Evolutionary conservation across 2,329 filamentous ascomycete genomes (phyloP).

Genomic region (Uncinocarpus reesii): DNA sequence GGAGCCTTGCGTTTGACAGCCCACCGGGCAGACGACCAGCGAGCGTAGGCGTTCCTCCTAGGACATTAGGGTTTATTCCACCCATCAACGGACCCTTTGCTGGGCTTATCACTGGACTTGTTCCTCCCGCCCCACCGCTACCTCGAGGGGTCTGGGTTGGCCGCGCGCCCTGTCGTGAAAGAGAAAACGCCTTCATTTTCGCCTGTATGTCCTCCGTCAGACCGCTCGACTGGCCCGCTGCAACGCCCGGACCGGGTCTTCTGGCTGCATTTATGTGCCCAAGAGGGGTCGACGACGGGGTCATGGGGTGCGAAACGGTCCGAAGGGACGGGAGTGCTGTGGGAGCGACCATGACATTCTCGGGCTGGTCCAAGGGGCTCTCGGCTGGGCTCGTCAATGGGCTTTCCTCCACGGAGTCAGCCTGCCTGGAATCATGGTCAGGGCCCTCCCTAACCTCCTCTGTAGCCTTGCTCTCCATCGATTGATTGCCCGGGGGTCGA

Average conservation of each 20-base stretch:
- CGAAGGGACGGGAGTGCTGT: conserved; percentile 31
- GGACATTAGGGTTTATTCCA: conserved; percentile 1
- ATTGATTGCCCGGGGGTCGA: too few species aligned
- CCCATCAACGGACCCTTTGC: conserved; percentile 5
- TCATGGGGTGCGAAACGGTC: conserved; percentile 45
- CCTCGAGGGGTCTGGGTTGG: not conserved
- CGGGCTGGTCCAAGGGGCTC: conserved; percentile 2
- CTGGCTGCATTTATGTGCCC: conserved; percentile 63
- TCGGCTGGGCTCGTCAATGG: conserved; percentile 1
- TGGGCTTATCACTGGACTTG: not conserved
- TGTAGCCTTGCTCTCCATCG: not conserved
- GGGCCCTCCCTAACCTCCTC: not conserved
- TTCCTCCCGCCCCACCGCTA: not conserved
- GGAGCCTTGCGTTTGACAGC: conserved; percentile 15
- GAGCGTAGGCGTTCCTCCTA: not conserved
- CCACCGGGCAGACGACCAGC: conserved; percentile 8
- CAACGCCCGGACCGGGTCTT: conserved; percentile 41
- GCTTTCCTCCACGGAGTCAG: conserved; percentile 3
- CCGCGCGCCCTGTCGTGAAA: conserved; percentile 42
- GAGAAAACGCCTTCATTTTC: conserved; percentile 59
- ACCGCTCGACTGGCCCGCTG: conserved; percentile 39
- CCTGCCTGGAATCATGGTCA: not conserved
- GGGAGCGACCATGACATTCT: not conserved
- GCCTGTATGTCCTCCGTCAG: conserved; percentile 56
- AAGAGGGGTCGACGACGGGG: conserved; percentile 70